Conservation (phyloP, 2,329 filamentous ascomycete genomes). For the Colletotrichum gigasporum region DNA sequence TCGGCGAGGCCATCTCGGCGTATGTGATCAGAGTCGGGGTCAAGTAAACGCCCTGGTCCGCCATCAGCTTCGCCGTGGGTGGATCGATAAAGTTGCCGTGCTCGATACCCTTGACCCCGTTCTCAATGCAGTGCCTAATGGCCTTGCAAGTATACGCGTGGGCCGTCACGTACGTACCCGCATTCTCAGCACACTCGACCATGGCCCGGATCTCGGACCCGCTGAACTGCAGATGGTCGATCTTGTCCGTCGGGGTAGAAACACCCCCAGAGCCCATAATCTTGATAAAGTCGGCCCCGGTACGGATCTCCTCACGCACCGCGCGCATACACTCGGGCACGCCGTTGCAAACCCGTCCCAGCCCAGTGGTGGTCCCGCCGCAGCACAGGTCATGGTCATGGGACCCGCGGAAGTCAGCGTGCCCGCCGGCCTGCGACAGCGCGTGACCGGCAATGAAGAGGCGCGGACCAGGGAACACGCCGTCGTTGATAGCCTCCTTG, state of each 20-base stretch:
- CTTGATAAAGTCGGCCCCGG: conserved; percentile 69
- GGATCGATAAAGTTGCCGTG: conserved; percentile 54
- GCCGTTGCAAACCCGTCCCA: conserved; percentile 61
- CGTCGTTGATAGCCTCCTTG: conserved; percentile 64
- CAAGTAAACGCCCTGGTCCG: conserved; percentile 55
- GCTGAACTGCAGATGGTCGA: conserved; percentile 66
- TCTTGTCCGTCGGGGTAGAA: conserved; percentile 61
- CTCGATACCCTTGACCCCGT: conserved; percentile 64
- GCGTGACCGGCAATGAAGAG: conserved; percentile 64
- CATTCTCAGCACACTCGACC: conserved; percentile 56
- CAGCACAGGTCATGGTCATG: conserved; percentile 54
- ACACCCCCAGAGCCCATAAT: conserved; percentile 70
- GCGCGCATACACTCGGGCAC: conserved; percentile 62
- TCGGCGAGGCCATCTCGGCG: conserved; percentile 54
- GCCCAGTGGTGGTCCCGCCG: conserved; percentile 53
- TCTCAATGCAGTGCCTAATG: conserved; percentile 63
- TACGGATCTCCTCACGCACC: conserved; percentile 63
- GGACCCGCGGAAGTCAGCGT: conserved; percentile 58
- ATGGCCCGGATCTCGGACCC: conserved; percentile 65
- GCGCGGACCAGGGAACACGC: conserved; percentile 62
- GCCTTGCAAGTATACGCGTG: conserved; percentile 66
- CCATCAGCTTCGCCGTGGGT: conserved; percentile 60
- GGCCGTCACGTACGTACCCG: conserved; percentile 63
- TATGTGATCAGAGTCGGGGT: conserved; percentile 66
- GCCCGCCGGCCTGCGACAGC: conserved; percentile 67